Base-by-base conservation (phyloP, 2,329 filamentous ascomycete genomes). In the Mollisia scopiformis region DNA sequence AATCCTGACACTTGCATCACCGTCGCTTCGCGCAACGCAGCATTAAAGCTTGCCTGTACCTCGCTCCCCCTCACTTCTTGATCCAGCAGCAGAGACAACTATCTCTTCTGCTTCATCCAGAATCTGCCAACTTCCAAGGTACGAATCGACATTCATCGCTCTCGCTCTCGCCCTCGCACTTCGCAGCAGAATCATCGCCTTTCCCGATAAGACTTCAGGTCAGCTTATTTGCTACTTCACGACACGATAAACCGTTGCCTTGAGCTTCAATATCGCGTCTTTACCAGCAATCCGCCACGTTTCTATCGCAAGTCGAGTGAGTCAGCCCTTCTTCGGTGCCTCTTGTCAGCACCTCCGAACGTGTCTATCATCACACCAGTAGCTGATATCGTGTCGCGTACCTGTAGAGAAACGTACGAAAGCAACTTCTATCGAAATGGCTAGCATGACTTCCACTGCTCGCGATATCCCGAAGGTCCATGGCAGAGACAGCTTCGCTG, bases 401-500 rank as follows among this genome's bases (percentile, higher is more conserved):
- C 25, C 55, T 65, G 51, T 28, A 74, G 71, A 72, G 72, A 73
- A 74, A 73, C 66, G 68, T 71, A 52, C 57, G 61, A 65, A 59
- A 55, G 31, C 59, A 67, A 39, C 57, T 66, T 58, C 58, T 56
- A 62, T 77, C 75, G 80, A 79, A 74, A 87, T 87, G 84, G 86
- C 85, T 82, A 82, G 80, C 76, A 83, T 85, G 85, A 82, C 83
- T 83, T 80, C 84, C 82, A 67, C 67, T 69, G 84, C 79, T 83
- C 84, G 85, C 84, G 85, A 87, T 84, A 88, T 87, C 78, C 82
- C 81, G 73, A 82, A 82, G 82, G 79, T 82, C 54, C 75, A 75
- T 76, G 74, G 77, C 81, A 84, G 85, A 88, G 86, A 89, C 85
- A 85, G 84, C 85, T 89, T 89, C 76, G 79, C 85, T 88, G 86